Evolutionary conservation across 1,139 yeast species (phyloP), one percentile per base, ranked within the genome.

Genomic region (Diutina siamensis): DNA sequence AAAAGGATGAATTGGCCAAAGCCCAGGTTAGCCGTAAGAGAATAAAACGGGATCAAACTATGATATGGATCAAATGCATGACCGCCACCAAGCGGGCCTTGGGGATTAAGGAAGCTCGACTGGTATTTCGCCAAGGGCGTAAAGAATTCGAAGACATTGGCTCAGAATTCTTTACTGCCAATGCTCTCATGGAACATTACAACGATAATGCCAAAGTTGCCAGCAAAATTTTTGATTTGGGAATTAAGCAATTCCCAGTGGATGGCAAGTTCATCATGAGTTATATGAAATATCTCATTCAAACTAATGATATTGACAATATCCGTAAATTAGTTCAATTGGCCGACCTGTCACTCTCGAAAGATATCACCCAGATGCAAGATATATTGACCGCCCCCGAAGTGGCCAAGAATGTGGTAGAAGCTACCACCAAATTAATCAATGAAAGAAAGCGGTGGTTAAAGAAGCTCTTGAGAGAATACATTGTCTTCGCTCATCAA

Each of bases 241-340:
- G 95, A 1, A 65, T 83, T 65, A 83, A 79, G 58, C 63, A 74
- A 49, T 83, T 75, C 57, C 64, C 68, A 3, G 60, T 65, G 19
- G 72, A 78, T 52, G 83, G 85, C 3, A 75, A 71, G 25, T 89
- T 80, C 58, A 71, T 88, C 44, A 68, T 73, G 50, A 74, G 76
- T 45, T 89, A 89, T 59, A 68, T 92, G 55, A 78, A 82, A 50
- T 89, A 84, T 57, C 67, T 92, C 51, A 75, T 87, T 34, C 65
- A 74, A 53, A 72, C 75, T 35, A 83, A 83, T 58, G 95, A 88
- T 59, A 83, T 81, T 48, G 83, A 86, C 32, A 85, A 83, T 55
- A 85, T 89, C 17, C 79, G 92, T 53, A 87, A 88, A 12, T 70
- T 87, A 41, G 83, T 92, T 58, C 97, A 92, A 61, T 59, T 64